Conservation (phyloP, 106 monocot genomes). For the Ottelia alismoides region DNA sequence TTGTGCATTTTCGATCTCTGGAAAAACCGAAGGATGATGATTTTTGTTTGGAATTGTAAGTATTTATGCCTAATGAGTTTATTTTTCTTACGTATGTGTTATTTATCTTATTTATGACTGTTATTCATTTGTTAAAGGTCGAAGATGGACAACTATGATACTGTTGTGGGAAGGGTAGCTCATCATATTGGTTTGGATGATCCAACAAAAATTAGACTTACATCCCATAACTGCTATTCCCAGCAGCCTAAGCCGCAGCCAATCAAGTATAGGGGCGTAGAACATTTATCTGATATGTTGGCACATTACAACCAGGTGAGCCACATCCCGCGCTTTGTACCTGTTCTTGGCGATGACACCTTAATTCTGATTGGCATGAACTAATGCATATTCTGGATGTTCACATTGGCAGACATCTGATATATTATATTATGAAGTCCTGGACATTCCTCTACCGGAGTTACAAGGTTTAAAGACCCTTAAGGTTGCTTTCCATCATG, state of each 20-base stretch:
- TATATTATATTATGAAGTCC: conserved; percentile 88
- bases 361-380: background rate
- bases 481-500: conserved; percentile 97
- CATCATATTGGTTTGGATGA: conserved; percentile 73
- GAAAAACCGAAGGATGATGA: conserved; percentile 97
- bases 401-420: conserved; percentile 94
- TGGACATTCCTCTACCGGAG: conserved; percentile 96
- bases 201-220: conserved; percentile 91
- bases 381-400: background rate
- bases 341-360: no score
- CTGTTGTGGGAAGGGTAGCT: conserved; percentile 90
- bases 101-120: conserved; percentile 1
- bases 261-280: conserved; percentile 88
- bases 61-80: background rate
- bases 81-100: background rate
- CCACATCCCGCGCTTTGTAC: background rate
- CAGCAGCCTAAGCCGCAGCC: conserved; percentile 99
- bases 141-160: conserved; percentile 78
- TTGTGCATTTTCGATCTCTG: conserved; percentile 86
- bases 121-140: conserved; percentile 37
- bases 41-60: conserved; percentile 87
- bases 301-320: conserved; percentile 92
- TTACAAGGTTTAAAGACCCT: conserved; percentile 88
- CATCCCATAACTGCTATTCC: conserved; percentile 95
- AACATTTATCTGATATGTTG: conserved; percentile 88